Evolutionary conservation across 805 yeast species (phyloP).

Genomic region (Zygotorulaspora florentina): DNA sequence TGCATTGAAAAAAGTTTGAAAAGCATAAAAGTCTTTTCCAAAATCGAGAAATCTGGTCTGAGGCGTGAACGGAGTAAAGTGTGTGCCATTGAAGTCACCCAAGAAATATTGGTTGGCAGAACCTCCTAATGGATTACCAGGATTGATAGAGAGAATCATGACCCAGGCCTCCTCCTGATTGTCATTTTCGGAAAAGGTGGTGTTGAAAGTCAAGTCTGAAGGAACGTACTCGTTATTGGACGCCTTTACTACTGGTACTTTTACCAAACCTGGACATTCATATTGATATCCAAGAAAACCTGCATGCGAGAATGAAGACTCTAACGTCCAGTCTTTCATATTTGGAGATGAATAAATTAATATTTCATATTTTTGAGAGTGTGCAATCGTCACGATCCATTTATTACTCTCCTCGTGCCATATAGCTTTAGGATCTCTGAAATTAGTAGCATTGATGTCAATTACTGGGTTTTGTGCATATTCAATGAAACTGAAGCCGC

Average conservation of each 20-base stretch:
- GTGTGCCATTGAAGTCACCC: conserved; percentile 40
- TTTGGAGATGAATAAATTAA: conserved; percentile 29
- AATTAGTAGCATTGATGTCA: conserved; percentile 29
- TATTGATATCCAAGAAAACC: conserved; percentile 39
- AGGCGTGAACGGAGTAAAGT: conserved; percentile 33
- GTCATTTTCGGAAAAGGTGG: conserved; percentile 6
- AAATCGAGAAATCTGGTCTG: conserved; percentile 33
- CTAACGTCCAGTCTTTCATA: conserved; percentile 29
- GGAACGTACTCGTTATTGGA: conserved; percentile 3
- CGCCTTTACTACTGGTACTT: conserved; percentile 26
- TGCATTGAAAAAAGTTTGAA: conserved; percentile 35
- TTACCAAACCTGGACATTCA: conserved; percentile 40
- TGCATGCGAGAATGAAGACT: conserved; percentile 26
- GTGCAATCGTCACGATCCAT: conserved; percentile 34
- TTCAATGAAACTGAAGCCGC: conserved; percentile 34
- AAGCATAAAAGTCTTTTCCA: conserved; percentile 41
- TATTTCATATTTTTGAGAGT: conserved; percentile 31
- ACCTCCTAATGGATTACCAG: conserved; percentile 42
- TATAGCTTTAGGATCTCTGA: conserved; percentile 37
- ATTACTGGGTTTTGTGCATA: conserved; percentile 35
- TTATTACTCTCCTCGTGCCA: conserved; percentile 32
- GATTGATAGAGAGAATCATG: conserved; percentile 39
- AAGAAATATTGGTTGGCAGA: conserved; percentile 40
- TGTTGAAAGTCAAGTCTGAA: conserved; percentile 9
- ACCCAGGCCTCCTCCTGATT: conserved; percentile 35